These are phyloP conservation scores for Trichoderma sp. DNA, from an alignment of 2,329 filamentous ascomycete species.

Conservation along the genomic window DNA sequence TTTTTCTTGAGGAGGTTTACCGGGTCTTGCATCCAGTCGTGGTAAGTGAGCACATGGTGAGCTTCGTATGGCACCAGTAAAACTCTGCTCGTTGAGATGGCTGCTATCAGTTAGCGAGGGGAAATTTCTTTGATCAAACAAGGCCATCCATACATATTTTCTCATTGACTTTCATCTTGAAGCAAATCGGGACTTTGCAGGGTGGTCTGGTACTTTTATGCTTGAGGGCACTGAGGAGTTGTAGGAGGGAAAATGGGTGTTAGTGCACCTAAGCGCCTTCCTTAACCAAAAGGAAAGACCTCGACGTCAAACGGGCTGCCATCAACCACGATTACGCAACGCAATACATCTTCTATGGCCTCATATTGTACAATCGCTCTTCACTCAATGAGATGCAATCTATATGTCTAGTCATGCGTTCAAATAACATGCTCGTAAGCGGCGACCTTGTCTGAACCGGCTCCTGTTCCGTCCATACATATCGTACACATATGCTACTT, in stretches of 20 bases:
- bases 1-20: too few species aligned
- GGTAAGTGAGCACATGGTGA: conserved; percentile 81
- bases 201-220: neutral
- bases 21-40: conserved; percentile 88
- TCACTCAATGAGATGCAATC: too few species aligned
- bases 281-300: neutral
- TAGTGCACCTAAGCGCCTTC: neutral
- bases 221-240: neutral
- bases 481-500: conserved; percentile 14
- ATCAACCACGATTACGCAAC: neutral
- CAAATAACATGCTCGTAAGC: neutral
- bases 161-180: conserved; percentile 51
- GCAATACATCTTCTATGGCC: neutral
- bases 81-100: conserved; percentile 64
- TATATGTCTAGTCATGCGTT: neutral
- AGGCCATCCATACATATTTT: conserved; percentile 45
- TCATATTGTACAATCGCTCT: too few species aligned
- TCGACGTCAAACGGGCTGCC: neutral
- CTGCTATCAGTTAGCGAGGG: too few species aligned
- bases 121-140: too few species aligned
- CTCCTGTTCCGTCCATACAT: neutral
- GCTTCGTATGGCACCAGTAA: conserved; percentile 82
- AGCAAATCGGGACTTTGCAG: neutral
- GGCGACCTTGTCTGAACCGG: neutral
- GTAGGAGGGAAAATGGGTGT: neutral